These are phyloP conservation scores for Alnus glutinosa DNA, from an alignment of 306 rosid species.

Conservation along the genomic window DNA sequence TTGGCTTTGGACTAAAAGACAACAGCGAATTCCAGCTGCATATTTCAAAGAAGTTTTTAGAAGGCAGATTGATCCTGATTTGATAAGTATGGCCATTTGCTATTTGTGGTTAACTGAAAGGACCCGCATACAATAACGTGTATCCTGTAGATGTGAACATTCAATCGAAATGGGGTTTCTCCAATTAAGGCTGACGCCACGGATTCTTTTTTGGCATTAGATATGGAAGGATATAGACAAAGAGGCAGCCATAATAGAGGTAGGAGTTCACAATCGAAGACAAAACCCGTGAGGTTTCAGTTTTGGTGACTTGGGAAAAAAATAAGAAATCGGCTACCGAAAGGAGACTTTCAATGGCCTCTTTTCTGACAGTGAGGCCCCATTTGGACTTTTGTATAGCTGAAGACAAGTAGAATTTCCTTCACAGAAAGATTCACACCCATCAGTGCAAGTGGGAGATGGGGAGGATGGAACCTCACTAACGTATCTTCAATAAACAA, in stretches of 20 bases:
- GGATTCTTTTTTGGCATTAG: not conserved
- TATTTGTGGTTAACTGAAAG: not conserved
- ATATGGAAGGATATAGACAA: constrained; percentile 4
- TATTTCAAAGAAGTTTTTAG: not conserved
- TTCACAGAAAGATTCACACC: constrained; percentile 48
- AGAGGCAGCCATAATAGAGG: constrained; percentile 1
- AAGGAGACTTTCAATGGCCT: not conserved
- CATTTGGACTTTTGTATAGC: constrained; percentile 52
- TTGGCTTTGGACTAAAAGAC: not conserved
- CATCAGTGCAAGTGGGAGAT: constrained; percentile 55
- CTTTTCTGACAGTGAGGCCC: constrained; percentile 36
- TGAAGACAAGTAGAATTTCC: constrained; percentile 43
- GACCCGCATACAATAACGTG: not conserved
- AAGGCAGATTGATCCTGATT: not conserved
- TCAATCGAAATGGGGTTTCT: not conserved
- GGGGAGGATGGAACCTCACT: constrained; percentile 43
- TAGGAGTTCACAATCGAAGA: constrained; percentile 24
- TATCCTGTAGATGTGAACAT: not conserved
- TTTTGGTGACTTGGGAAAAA: constrained; percentile 4
- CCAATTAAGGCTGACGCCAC: constrained; percentile 4
- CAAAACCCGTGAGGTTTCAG: constrained; percentile 30
- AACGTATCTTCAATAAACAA: constrained; percentile 29
- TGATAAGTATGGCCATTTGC: too few species aligned
- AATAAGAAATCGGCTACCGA: not conserved
- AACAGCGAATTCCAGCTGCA: not conserved